A percentile compares a stretch with the other conserved stretches of the same genome.
phyloP scores from a whole-genome alignment of 2,329 filamentous ascomycete genomes.

The Pyricularia sp. region DNA sequence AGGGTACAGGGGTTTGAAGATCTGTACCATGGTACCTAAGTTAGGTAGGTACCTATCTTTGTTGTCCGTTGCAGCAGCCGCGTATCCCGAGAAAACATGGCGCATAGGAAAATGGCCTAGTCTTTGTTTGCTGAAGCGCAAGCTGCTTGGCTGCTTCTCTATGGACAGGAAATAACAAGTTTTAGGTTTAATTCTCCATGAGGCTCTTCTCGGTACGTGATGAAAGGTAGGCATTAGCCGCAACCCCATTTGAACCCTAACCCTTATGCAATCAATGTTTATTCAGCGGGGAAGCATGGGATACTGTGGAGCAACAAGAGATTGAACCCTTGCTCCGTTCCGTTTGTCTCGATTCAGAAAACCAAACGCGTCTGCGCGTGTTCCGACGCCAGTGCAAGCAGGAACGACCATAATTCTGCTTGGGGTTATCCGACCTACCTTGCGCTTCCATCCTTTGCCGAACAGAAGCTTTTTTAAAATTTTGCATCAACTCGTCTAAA shows the following conservation, averaged over 20 bases:
- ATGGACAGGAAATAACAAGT: neutral
- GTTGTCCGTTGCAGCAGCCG: neutral
- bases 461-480: neutral
- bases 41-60: too few species aligned
- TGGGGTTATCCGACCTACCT: neutral
- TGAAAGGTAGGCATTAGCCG: neutral
- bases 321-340: neutral
- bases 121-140: neutral
- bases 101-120: neutral
- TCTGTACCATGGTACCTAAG: neutral
- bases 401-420: neutral
- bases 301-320: neutral
- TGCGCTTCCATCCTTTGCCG: neutral
- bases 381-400: neutral
- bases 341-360: neutral
- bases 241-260: neutral
- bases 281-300: neutral
- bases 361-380: neutral
- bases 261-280: neutral
- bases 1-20: conserved; percentile 2
- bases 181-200: neutral
- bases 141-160: neutral
- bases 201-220: neutral
- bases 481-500: neutral
- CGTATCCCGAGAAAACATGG: neutral